Base-by-base conservation (phyloP, 495 filamentous ascomycete genomes). In the Friedmanniomyces endolithicus region DNA sequence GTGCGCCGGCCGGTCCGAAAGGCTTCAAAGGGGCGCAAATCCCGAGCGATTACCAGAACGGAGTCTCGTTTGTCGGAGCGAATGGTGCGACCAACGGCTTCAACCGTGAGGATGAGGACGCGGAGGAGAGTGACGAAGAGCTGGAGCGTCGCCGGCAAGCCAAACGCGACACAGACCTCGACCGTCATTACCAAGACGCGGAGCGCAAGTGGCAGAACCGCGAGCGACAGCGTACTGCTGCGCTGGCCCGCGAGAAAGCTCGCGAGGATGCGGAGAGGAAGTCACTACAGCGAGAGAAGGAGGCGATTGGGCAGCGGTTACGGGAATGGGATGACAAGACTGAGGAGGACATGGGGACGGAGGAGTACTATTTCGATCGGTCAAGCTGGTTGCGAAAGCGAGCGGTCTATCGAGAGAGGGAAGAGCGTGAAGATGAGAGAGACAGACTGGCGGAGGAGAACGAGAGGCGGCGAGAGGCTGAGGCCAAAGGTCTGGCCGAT, bases 161-260 rank as follows among this genome's bases (percentile, higher is more conserved):
- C 8, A 90, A 88, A 64, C 79, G 82, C 46, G 74, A 83, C 11
- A 72, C 80, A 0, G 88, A 95, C 31, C 75, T 78, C 0, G 88
- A 96, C 45, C 89, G 90, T 65, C 69, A 81, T 14, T 95, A 85
- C 69, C 74, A 86, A 0, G 90, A 95, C 61, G 84, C 89, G 52
- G 88, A 95, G 64, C 80, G 88, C 33, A 80, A 86, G 48, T 95
- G 88, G 89, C 73, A 92, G 45, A 92, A 92, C 64, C 81, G 89
- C 9, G 92, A 97, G 65, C 78, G 85, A 19, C 85, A 83, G 57
- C 79, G 86, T 33, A 85, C 85, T 12, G 85, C 87, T 12, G 90
- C 92, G 17, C 69, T 95, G 7, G 83, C 92, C 52, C 80, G 92
- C 48, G 87, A 95, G 63, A 80, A 79, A 63, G 83, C 80, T 17